Conservation (phyloP, 148 eudicot species). For the Rhododendron ferrugineum region DNA sequence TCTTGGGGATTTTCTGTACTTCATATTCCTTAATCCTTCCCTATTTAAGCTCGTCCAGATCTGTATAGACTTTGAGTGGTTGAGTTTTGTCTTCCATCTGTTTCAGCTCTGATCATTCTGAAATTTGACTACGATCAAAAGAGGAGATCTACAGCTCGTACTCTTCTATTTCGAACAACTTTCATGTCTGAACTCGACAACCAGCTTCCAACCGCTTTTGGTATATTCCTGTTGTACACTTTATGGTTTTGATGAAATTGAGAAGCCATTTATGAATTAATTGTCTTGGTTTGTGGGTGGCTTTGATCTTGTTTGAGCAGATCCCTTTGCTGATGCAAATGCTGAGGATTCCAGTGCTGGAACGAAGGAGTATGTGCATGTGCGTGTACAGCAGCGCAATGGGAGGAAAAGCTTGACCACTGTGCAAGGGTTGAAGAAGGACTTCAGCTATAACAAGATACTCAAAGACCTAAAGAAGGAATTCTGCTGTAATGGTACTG, state of each 20-base stretch:
- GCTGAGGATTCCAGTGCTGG: constrained; percentile 17
- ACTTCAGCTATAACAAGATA: constrained; percentile 17
- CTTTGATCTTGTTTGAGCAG: background rate
- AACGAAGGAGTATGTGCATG: constrained; percentile 15
- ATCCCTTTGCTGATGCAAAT: constrained; percentile 16
- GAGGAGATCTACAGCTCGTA: background rate
- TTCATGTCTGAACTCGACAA: constrained; percentile 15
- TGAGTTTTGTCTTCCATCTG: background rate
- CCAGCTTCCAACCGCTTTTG: constrained; percentile 13
- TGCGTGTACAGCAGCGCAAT: constrained; percentile 17
- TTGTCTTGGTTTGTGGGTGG: constrained; percentile 6
- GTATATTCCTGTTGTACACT: background rate
- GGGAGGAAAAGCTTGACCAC: constrained; percentile 19
- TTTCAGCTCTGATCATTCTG: constrained; percentile 8
- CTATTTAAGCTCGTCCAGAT: background rate
- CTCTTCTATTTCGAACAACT: constrained; percentile 7
- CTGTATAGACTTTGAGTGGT: background rate
- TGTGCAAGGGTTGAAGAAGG: constrained; percentile 18
- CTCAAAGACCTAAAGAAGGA: constrained; percentile 16
- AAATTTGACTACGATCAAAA: background rate
- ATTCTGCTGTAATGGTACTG: constrained; percentile 19
- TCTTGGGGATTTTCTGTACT: background rate
- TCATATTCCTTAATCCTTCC: background rate
- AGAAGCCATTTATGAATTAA: background rate
- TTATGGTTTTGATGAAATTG: background rate